These are phyloP conservation scores for Datura wrightii DNA, from an alignment of 257 asterid genomes.

Conservation along the genomic window DNA sequence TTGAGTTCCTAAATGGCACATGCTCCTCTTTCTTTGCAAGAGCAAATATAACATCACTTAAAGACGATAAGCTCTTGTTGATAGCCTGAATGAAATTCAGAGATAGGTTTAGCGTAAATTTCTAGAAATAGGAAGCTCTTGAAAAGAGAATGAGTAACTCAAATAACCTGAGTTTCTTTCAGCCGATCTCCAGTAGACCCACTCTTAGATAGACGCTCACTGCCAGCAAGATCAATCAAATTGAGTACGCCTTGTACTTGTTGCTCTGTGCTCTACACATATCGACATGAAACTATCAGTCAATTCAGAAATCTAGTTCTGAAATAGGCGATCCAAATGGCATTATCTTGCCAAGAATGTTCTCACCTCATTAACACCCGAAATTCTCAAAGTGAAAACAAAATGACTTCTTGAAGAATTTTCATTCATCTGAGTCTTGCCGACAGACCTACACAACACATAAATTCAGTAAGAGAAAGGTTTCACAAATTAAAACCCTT, in stretches of 20 bases:
- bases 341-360: not conserved
- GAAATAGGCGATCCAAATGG: not conserved
- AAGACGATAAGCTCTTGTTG: conserved; percentile 88
- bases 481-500: not conserved
- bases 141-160: not conserved
- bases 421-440: conserved; percentile 95
- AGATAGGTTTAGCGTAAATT: not conserved
- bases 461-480: not conserved
- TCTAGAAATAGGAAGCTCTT: not conserved
- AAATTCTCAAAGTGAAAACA: conserved; percentile 83
- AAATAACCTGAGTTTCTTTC: conserved; percentile 89
- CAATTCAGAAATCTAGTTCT: conserved; percentile 1
- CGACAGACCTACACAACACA: conserved; percentile 68
- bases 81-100: conserved; percentile 65
- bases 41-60: conserved; percentile 93
- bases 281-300: not conserved
- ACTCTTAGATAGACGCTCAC: conserved; percentile 96
- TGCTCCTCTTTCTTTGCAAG: conserved; percentile 96
- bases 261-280: conserved; percentile 76
- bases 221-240: conserved; percentile 96
- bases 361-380: conserved; percentile 86
- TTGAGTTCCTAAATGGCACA: conserved; percentile 91
- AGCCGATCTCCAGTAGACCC: conserved; percentile 92
- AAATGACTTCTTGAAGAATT: conserved; percentile 95
- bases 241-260: conserved; percentile 93